A percentile compares a stretch with the other conserved stretches of the same genome.
Evolutionary conservation across 495 filamentous ascomycete genomes (phyloP).

Genomic region (Aspergillus sclerotioniger): DNA sequence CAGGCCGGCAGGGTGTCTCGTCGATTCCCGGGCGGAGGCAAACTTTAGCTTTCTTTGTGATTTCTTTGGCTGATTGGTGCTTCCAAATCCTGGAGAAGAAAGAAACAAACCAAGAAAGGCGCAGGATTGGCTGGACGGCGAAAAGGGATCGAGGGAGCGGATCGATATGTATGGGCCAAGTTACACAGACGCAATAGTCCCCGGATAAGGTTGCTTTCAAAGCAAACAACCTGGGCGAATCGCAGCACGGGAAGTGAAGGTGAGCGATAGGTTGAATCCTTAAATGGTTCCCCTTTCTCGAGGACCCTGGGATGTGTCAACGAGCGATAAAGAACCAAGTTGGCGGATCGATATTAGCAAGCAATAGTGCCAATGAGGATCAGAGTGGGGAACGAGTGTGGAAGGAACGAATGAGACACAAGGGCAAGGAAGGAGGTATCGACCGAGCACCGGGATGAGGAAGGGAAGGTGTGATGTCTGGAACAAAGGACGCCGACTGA

Average conservation of each 20-base stretch:
- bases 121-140: background rate
- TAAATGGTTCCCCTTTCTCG: background rate
- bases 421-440: background rate
- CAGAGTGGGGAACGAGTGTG: background rate
- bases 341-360: background rate
- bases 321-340: background rate
- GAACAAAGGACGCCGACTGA: constrained; percentile 1
- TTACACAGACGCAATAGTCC: constrained; percentile 16
- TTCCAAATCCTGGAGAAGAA: background rate
- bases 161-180: constrained; percentile 13
- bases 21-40: background rate
- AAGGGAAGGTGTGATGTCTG: background rate
- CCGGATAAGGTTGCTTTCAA: constrained; percentile 19
- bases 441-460: background rate
- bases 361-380: background rate
- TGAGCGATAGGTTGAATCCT: background rate
- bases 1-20: constrained; percentile 5
- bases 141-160: constrained; percentile 10
- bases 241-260: background rate
- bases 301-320: background rate
- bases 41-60: constrained; percentile 19
- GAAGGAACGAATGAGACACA: background rate
- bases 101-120: background rate
- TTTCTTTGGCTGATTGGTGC: constrained; percentile 1
- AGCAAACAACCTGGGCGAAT: constrained; percentile 15